These are phyloP conservation scores for Candida oleophila DNA, from an alignment of 805 yeast species.

Conservation along the genomic window DNA sequence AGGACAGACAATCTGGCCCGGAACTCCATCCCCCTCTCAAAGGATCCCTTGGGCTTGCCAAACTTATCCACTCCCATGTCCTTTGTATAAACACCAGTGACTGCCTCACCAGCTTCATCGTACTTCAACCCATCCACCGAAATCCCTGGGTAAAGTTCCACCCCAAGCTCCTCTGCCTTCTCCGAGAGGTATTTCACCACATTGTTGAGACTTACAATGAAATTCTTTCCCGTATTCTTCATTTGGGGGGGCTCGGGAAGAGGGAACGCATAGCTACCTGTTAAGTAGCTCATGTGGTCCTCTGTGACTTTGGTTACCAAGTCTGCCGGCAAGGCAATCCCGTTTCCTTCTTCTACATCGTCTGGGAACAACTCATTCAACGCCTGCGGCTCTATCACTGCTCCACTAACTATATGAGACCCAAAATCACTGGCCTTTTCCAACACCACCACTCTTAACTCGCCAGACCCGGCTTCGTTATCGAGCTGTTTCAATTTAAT, in stretches of 20 bases:
- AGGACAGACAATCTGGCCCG: slow-evolving; percentile 85
- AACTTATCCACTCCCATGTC: slow-evolving; percentile 82
- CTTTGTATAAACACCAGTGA: slow-evolving; percentile 89
- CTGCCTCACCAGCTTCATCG: slow-evolving; percentile 52
- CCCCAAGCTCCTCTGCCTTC: slow-evolving; percentile 89
- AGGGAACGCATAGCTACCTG: slow-evolving; percentile 59
- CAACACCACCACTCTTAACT: slow-evolving; percentile 79
- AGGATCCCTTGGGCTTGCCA: slow-evolving; percentile 78
- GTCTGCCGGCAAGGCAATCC: slow-evolving; percentile 77
- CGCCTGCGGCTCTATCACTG: slow-evolving; percentile 89
- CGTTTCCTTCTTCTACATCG: slow-evolving; percentile 45
- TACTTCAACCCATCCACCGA: slow-evolving; percentile 79
- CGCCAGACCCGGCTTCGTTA: slow-evolving; percentile 57
- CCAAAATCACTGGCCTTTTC: slow-evolving; percentile 96
- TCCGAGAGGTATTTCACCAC: slow-evolving; percentile 82
- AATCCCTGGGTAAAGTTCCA: slow-evolving; percentile 89
- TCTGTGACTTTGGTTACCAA: slow-evolving; percentile 69
- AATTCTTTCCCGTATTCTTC: slow-evolving; percentile 77
- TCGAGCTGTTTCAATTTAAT: slow-evolving; percentile 86
- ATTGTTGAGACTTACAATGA: slow-evolving; percentile 77
- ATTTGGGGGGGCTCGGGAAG: slow-evolving; percentile 94
- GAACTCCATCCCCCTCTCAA: slow-evolving; percentile 97
- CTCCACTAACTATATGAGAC: slow-evolving; percentile 89
- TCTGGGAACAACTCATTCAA: slow-evolving; percentile 80
- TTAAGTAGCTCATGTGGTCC: slow-evolving; percentile 72